Percentiles rank a stretch among this genome's conserved stretches.
These are phyloP conservation scores for Pythium angustatum DNA, from an alignment of 352 stramenopile species.

Conservation along the genomic window DNA sequence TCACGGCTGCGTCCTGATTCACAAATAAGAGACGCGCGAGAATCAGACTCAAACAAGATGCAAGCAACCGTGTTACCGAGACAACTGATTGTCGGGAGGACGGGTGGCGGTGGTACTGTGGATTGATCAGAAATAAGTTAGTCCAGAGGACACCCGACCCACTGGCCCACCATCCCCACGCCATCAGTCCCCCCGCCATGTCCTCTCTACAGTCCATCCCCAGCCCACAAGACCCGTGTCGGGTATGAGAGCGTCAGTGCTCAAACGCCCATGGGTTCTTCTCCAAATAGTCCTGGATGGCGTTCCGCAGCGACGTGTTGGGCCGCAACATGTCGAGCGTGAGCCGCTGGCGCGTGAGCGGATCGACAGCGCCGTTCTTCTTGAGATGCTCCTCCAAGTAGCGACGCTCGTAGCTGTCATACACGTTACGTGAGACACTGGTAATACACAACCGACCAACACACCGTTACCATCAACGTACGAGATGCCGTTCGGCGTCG, in stretches of 20 bases:
- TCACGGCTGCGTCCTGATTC: too few relatives aligned
- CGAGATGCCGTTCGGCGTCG: conserved; percentile 78
- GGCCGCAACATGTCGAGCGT: conserved; percentile 72
- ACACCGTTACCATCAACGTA: conserved; percentile 34
- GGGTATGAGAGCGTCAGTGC: conserved; percentile 23
- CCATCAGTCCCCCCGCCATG: too few relatives aligned
- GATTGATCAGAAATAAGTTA: conserved; percentile 2
- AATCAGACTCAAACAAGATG: too few relatives aligned
- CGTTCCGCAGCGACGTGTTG: conserved; percentile 62
- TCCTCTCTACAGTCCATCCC: not conserved
- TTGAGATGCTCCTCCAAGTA: conserved; percentile 72
- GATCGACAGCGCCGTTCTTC: conserved; percentile 67
- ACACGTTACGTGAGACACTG: too few relatives aligned
- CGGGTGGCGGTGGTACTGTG: not conserved
- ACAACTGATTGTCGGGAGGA: not conserved
- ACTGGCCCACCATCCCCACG: not conserved
- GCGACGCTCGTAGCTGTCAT: conserved; percentile 52
- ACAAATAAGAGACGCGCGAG: too few relatives aligned
- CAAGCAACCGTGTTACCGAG: not conserved
- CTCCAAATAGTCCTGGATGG: conserved; percentile 76
- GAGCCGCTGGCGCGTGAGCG: conserved; percentile 63
- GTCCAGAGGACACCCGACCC: not conserved
- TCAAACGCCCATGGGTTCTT: conserved; percentile 81
- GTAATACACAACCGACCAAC: not conserved
- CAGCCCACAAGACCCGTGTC: not conserved